Percentiles rank a stretch among this genome's conserved stretches.
These are phyloP conservation scores for Lentinula raphanica DNA, from an alignment of 768 basidiomycete species.

Conservation along the genomic window DNA sequence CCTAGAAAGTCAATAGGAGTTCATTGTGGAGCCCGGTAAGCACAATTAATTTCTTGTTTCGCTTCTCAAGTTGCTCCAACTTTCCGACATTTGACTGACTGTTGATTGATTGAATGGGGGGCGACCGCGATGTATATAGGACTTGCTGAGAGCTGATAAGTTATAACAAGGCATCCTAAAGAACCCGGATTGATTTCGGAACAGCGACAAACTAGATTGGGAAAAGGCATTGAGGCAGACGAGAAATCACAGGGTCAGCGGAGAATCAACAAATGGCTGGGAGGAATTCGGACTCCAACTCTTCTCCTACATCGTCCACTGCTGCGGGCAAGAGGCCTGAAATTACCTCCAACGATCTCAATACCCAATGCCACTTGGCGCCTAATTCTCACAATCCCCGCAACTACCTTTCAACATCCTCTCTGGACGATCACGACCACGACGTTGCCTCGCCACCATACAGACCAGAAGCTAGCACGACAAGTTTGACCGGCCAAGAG, in stretches of 20 bases:
- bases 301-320: neutral
- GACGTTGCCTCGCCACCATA: constrained; percentile 33
- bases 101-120: neutral
- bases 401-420: neutral
- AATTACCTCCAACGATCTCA: neutral
- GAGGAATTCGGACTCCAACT: neutral
- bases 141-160: neutral
- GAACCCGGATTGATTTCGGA: neutral
- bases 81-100: neutral
- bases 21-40: neutral
- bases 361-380: neutral
- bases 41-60: neutral
- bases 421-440: constrained; percentile 1
- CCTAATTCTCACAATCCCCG: neutral
- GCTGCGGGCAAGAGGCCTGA: neutral
- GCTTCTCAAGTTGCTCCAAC: neutral
- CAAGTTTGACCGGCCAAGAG: constrained; percentile 20
- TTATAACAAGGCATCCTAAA: neutral
- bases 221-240: neutral
- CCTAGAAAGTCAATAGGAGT: too few relatives aligned
- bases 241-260: neutral
- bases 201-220: neutral
- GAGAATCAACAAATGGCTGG: neutral
- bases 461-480: constrained; percentile 26
- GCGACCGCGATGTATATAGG: neutral